Evolutionary conservation across 1,284 basidiomycete species (phyloP), one percentile per base, ranked within the genome.

Genomic region (Apiotrichum domesticum): DNA sequence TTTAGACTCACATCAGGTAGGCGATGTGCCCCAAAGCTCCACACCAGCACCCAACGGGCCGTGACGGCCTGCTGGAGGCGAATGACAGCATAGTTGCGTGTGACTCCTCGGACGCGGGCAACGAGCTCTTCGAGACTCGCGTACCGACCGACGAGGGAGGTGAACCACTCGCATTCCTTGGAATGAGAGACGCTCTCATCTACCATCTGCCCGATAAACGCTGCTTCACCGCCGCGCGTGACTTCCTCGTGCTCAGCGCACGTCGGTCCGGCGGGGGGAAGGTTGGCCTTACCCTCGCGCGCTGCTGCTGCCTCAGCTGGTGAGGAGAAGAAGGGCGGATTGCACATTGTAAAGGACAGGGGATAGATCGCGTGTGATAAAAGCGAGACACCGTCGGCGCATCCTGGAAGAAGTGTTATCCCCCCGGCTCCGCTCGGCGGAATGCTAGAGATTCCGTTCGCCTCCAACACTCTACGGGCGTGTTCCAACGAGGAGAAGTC

Each of bases 321-420:
- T 52, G 84, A 88, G 11, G 78, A 71, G 69, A 95, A 98, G 75
- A 98, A 98, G 0, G 94, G 94, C 0, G 95, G 95, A 70, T 98
- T 98, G 76, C 93, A 97, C 85, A 98, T 90, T 0, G 85, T 85
- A 64, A 94, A 89, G 57, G 54, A 21, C 29, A 51, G 49, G 6
- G 49, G 49, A 10, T 51, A 42, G 40, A 51, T 34, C 6, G 21
- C 35, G 13, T 51, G 49, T 11, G 21, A 6, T 2, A 54, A 40
- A 15, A 42, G 46, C 0, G 32, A n/a, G 14, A 14, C 37, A 35
- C 15, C 35, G 43, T 52, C n/a, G 32, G 37, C 9, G 35, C 44
- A 46, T 1, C 9, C 52, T 5, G 48, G 48, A 32, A 53, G 35
- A 10, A 53, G 39, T 3, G 52, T 54, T 10, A 40, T 53, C 32